Evolutionary conservation across 768 basidiomycete species (phyloP).

Genomic region (Pisolithus sp.): DNA sequence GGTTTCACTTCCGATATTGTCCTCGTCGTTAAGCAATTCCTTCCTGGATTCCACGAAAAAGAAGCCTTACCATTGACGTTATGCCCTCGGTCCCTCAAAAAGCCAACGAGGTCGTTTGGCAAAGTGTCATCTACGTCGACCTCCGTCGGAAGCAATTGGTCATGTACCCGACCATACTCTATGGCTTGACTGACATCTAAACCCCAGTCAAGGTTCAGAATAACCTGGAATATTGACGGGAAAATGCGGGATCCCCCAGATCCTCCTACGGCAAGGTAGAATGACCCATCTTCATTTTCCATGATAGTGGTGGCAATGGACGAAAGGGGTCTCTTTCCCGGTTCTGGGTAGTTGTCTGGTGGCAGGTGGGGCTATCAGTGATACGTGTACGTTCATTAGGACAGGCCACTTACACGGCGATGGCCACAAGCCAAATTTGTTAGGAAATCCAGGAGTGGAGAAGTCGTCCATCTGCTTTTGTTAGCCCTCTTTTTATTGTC

Average conservation of each 20-base stretch:
- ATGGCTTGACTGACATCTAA: constrained; percentile 74
- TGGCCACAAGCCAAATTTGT: constrained; percentile 76
- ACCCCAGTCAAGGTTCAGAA: constrained; percentile 74
- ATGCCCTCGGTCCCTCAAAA: constrained; percentile 59
- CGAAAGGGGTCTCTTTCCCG: constrained; percentile 85
- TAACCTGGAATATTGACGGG: constrained; percentile 66
- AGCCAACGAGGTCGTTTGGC: constrained; percentile 49
- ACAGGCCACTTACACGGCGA: constrained; percentile 57
- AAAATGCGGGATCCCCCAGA: constrained; percentile 89
- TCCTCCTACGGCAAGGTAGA: constrained; percentile 73
- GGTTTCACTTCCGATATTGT: constrained; percentile 7
- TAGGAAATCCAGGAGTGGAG: constrained; percentile 76
- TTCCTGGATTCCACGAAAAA: not conserved
- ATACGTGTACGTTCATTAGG: not conserved
- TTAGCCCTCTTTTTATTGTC: not conserved
- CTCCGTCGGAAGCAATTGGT: constrained; percentile 69
- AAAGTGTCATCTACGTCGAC: constrained; percentile 61
- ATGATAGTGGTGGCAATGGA: constrained; percentile 79
- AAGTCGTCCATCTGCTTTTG: constrained; percentile 79
- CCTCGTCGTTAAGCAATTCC: not conserved
- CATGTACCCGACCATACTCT: constrained; percentile 79
- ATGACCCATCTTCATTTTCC: constrained; percentile 65
- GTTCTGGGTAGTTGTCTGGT: constrained; percentile 80
- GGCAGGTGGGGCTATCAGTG: not conserved
- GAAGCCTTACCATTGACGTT: constrained; percentile 50